Evolutionary conservation across 2,329 filamentous ascomycete species (phyloP), one percentile per base, ranked within the genome.

Genomic region (Fusarium denticulatum): DNA sequence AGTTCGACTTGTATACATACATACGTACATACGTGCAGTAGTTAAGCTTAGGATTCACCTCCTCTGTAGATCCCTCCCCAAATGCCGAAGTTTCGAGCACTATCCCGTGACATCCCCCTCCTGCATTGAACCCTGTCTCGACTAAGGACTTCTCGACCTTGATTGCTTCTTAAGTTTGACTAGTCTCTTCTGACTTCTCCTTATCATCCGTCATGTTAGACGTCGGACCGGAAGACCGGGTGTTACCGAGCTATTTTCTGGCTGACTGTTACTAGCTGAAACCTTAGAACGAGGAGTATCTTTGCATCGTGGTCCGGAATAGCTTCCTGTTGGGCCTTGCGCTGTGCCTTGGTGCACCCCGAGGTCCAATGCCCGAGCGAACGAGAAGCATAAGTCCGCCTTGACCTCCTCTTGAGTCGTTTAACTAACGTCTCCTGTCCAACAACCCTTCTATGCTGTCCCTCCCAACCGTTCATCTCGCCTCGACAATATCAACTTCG

Each of bases 61-160:
- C 60, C 43, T 70, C 40, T 57, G 69, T 50, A 72, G 68, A 72
- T 72, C 69, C 50, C n/a, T 43, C 34, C 24, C 26, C 43, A 46
- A 55, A 32, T 59, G 36, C 58, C 68, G 53, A 68, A 57, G 52
- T 45, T 53, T 61, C 56, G 30, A 70, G 40, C 46, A 73, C 61
- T 60, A 68, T 72, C 71, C 71, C 71, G 67, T 73, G 71, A 73
- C 67, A 47, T 58, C 24, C 55, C 32, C 67, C 67, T 72, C 71
- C 71, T 74, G 71, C 62, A 50, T 56, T 47, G 53, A 61, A 66
- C 69, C 69, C 69, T 70, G 64, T 50, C 36, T 55, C 10, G 26
- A 24, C 18, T 24, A 45, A 39, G n/a, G 28, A 34, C 42, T 24
- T 47, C 28, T 58, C n/a, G 37, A 55, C 34, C 28, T 32, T 47